Conservation (phyloP, 148 eudicot species). For the Beta vulgaris region DNA sequence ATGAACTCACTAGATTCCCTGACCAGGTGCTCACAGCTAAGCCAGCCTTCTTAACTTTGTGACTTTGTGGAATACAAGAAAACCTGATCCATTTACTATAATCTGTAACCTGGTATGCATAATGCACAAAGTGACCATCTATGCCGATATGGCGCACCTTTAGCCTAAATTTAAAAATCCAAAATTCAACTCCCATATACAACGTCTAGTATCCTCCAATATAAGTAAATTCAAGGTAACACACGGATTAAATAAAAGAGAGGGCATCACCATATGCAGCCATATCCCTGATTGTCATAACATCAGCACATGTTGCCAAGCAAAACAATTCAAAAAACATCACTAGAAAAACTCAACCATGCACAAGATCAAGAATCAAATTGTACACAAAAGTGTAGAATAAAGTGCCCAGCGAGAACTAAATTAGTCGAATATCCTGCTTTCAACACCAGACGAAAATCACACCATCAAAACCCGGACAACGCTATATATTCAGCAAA, state of each 20-base stretch:
- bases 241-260: not conserved
- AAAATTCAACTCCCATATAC: not conserved
- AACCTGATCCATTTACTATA: not conserved
- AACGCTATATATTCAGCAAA: not conserved
- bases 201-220: not conserved
- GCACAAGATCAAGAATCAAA: not conserved
- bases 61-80: not conserved
- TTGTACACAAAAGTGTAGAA: not conserved
- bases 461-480: not conserved
- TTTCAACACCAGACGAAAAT: not conserved
- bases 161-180: not conserved
- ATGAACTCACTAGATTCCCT: not conserved
- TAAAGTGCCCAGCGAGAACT: not conserved
- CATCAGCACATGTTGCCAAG: not conserved
- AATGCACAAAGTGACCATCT: not conserved
- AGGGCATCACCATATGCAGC: not conserved
- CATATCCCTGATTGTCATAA: not conserved
- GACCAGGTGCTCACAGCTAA: not conserved
- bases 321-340: not conserved
- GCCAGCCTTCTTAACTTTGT: not conserved
- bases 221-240: not conserved
- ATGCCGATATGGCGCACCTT: not conserved
- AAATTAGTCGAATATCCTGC: not conserved
- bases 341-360: not conserved
- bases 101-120: not conserved